A percentile compares a stretch with the other conserved stretches of the same genome.
phyloP scores from a whole-genome alignment of 1,284 basidiomycete species.

The Sanghuangporus sanghuang region DNA sequence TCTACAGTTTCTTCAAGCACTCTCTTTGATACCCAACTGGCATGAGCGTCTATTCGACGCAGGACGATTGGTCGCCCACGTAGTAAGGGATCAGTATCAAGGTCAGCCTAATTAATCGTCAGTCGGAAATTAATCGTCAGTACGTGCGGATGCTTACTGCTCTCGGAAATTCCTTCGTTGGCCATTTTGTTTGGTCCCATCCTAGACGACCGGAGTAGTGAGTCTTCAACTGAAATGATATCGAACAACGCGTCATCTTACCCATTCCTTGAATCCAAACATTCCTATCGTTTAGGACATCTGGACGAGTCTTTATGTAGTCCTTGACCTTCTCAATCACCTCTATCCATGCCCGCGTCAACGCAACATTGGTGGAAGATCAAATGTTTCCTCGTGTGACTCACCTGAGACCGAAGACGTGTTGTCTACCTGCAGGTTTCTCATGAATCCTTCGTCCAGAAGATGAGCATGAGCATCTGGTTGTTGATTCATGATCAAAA shows the following conservation, averaged over 20 bases:
- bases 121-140: not conserved
- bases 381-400: not conserved
- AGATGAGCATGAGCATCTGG: slow-evolving; percentile 81
- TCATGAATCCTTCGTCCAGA: slow-evolving; percentile 64
- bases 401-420: slow-evolving; percentile 56
- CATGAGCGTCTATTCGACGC: slow-evolving; percentile 76
- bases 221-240: not conserved
- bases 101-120: slow-evolving; percentile 42
- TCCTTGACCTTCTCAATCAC: slow-evolving; percentile 56
- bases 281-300: slow-evolving; percentile 45
- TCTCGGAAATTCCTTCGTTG: slow-evolving; percentile 65
- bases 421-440: slow-evolving; percentile 57
- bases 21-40: slow-evolving; percentile 70
- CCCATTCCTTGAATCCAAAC: slow-evolving; percentile 84
- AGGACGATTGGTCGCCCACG: slow-evolving; percentile 64
- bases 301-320: slow-evolving; percentile 55
- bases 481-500: not conserved
- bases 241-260: not conserved
- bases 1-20: slow-evolving; percentile 32
- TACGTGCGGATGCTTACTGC: slow-evolving; percentile 45
- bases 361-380: not conserved
- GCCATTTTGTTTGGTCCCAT: slow-evolving; percentile 89
- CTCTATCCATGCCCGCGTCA: slow-evolving; percentile 34
- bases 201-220: not conserved
- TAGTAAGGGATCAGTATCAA: slow-evolving; percentile 51